Conservation (phyloP, 2,329 filamentous ascomycete genomes). For the Myotisia sp. region DNA sequence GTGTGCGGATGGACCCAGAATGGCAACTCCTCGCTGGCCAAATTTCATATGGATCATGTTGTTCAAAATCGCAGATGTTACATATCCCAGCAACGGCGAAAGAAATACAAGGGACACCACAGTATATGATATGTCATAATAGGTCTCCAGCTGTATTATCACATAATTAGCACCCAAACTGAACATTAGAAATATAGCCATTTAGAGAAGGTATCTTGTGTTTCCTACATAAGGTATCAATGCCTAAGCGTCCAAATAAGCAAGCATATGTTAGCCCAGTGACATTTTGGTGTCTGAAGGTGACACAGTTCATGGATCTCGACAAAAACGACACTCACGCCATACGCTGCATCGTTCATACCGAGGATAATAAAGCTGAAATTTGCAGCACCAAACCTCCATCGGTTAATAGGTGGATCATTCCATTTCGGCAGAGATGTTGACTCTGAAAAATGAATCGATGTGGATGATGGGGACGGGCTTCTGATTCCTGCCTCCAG, state of each 20-base stretch:
- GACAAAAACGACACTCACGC: conserved; percentile 30
- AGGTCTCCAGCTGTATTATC: conserved; percentile 33
- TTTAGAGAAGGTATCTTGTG: too few relatives aligned
- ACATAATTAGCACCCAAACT: too few relatives aligned
- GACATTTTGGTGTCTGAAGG: too few relatives aligned
- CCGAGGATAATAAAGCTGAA: conserved; percentile 44
- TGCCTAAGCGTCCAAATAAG: conserved; percentile 20
- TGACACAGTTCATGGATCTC: too few relatives aligned
- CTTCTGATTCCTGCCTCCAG: neutral
- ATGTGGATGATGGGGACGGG: neutral
- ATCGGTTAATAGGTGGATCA: conserved; percentile 43
- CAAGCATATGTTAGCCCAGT: neutral
- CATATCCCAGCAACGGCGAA: conserved; percentile 34
- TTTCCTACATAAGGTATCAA: conserved; percentile 36
- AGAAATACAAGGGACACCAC: conserved; percentile 36
- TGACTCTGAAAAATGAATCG: conserved; percentile 1
- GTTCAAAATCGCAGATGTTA: conserved; percentile 30
- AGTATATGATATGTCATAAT: conserved; percentile 33
- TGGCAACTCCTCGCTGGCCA: conserved; percentile 58
- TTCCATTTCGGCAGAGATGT: conserved; percentile 48
- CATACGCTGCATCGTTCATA: conserved; percentile 43
- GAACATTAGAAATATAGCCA: neutral
- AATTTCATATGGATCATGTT: conserved; percentile 29
- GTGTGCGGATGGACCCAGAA: conserved; percentile 49
- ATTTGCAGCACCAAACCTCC: conserved; percentile 44